Evolutionary conservation across 2,329 filamentous ascomycete species (phyloP), one percentile per base, ranked within the genome.

Genomic region (Pleoardoris graminearum): DNA sequence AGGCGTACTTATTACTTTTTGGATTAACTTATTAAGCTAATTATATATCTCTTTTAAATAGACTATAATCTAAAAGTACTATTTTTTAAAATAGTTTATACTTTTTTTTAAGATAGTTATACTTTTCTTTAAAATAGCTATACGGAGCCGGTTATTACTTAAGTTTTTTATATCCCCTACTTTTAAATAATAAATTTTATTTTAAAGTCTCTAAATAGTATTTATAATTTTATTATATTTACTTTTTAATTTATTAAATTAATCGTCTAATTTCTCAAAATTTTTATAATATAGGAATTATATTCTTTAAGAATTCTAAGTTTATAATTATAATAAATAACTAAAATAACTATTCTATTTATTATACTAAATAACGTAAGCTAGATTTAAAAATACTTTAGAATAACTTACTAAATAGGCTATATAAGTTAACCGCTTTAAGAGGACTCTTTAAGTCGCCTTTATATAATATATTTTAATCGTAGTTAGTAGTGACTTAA

Each of bases 391-490:
- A 44, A 49, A 44, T 23, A 48, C 36, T 53, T 49, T 17, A 30
- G 38, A 53, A 48, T 23, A 11, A 48, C 50, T 53, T 43, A 53
- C 50, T 29, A 53, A 49, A 44, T 37, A 21, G 36, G 41, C 37
- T 29, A 53, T 53, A 48, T 27, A 35, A 3, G 22, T 50, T 17
- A 50, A 54, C 33, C 39, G 39, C 46, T 54, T 50, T 25, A 51
- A 47, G 29, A 51, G 33, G 46, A 33, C 41, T 17, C 32, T 51
- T 21, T 25, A 33, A 27, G 45, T 54, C 27, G 17, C 46, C 45
- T 38, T 54, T 29, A n/a, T 54, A 19, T 41, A 33, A 54, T 38
- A 39, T 45, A 27, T 54, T 54, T 38, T 54, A 54, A 50, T 50
- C 41, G 25, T 16, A 39, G 45, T 54, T 46, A 50, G 51, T 22